These are phyloP conservation scores for Thielaviopsis punctulata DNA, from an alignment of 2,329 filamentous ascomycete genomes.

Conservation along the genomic window DNA sequence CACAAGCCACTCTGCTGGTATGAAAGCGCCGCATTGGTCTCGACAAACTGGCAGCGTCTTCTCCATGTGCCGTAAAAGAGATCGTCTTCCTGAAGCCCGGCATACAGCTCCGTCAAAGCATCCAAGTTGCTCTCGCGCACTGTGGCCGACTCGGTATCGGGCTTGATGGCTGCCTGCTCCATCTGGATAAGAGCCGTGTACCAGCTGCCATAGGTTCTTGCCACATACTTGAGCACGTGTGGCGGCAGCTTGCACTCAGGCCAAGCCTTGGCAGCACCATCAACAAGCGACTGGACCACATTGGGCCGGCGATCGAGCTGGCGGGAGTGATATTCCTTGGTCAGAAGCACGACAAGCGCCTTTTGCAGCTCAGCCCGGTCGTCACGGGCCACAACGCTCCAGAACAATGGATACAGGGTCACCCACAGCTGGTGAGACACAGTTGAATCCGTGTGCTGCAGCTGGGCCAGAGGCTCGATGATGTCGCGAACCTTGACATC, in stretches of 20 bases:
- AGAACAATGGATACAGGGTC: constrained; percentile 78
- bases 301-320: constrained; percentile 93
- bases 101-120: constrained; percentile 85
- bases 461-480: constrained; percentile 73
- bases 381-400: constrained; percentile 74
- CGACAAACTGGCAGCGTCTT: constrained; percentile 84
- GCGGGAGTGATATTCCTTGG: constrained; percentile 86
- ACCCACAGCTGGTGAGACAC: constrained; percentile 85
- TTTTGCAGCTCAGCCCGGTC: constrained; percentile 82
- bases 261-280: constrained; percentile 68
- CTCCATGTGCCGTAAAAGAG: constrained; percentile 97
- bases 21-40: constrained; percentile 90
- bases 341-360: constrained; percentile 75
- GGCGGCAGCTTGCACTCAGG: constrained; percentile 86
- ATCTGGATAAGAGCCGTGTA: constrained; percentile 85
- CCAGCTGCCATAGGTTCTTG: constrained; percentile 90
- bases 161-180: constrained; percentile 73
- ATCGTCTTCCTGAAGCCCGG: constrained; percentile 82
- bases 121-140: constrained; percentile 91
- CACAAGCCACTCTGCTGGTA: constrained; percentile 99
- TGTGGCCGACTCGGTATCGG: constrained; percentile 64
- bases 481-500: constrained; percentile 80
- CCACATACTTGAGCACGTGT: constrained; percentile 89
- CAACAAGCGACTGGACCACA: constrained; percentile 80
- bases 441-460: constrained; percentile 74